Base-by-base conservation (phyloP, 805 yeast species). In the Hyphopichia homilentoma region DNA sequence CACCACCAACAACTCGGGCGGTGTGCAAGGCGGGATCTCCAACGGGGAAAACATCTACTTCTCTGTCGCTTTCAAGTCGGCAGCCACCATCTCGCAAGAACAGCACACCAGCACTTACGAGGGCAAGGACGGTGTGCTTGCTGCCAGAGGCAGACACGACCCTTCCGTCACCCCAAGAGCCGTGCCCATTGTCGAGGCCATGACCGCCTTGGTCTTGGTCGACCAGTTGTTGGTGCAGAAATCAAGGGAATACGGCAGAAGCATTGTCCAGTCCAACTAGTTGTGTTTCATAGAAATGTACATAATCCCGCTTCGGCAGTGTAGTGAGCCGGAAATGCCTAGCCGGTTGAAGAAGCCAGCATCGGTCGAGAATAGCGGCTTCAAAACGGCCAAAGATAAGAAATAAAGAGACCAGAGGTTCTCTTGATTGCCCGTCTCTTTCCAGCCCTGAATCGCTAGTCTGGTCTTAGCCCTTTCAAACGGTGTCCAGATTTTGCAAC, bases 161-260 rank as follows among this genome's bases (percentile, higher is more conserved):
- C 98, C 98, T 21, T 86, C 89, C 52, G 98, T 93, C 34, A 95
- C 95, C 14, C 98, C 98, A 45, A 80, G 98, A 61, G 98, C 98
- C 24, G 87, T 93, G 40, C 97, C 98, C 32, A 93, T 93, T 52
- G 97, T 93, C 19, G 98, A 93, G 68, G 86, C 97, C 25, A 90
- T 93, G 97, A 77, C 97, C 30, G 93, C 97, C n/a, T 70, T 93
- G 44, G 96, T 87, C 2, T 62, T 90, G 42, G 90, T 90, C 26
- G 98, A 93, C 59, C 79, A 85, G 35, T 64, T 84, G 36, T 63
- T 93, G 65, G 73, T 89, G 29, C 98, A 90, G 65, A 82, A 84
- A 59, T 70, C 95, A 20, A 79, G 98, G 61, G 87, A 83, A 14
- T 43, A 47, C 28, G 48, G 46, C 16, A 38, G 43, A 28, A 36